phyloP scores from a whole-genome alignment of 257 asterid genomes.

The Mitragyna speciosa region DNA sequence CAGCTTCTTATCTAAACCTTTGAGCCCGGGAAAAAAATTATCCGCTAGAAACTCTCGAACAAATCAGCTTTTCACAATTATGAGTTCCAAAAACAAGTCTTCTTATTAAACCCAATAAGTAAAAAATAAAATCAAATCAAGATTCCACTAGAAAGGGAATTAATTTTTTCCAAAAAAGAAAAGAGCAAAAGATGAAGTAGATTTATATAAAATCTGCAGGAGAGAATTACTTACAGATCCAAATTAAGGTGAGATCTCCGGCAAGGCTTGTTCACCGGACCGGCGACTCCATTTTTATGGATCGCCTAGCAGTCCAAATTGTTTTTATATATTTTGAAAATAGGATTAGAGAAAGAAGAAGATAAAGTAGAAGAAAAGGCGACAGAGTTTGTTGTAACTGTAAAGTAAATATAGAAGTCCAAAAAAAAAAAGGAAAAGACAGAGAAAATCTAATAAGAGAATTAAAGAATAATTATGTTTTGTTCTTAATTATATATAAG shows the following conservation, averaged over 20 bases:
- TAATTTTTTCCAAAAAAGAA: not conserved
- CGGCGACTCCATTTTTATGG: conserved; percentile 20
- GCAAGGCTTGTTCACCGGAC: conserved; percentile 34
- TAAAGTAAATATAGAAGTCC: too few relatives aligned
- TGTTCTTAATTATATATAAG: too few relatives aligned
- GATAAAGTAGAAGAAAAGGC: not conserved
- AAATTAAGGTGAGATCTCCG: conserved; percentile 23
- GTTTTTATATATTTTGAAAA: not conserved
- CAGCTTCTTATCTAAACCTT: not conserved
- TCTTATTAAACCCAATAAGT: too few relatives aligned
- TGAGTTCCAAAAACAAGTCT: not conserved
- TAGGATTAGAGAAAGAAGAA: not conserved
- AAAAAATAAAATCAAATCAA: too few relatives aligned
- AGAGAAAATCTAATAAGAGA: too few relatives aligned
- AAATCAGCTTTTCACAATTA: not conserved
- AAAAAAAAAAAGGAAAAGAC: too few relatives aligned
- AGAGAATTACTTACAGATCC: conserved; percentile 32
- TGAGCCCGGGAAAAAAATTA: not conserved
- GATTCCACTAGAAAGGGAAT: not conserved
- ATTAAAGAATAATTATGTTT: too few relatives aligned
- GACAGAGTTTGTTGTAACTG: conserved; percentile 2
- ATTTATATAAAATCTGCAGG: not conserved
- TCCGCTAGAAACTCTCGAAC: not conserved
- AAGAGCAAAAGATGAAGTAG: not conserved
- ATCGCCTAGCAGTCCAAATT: conserved; percentile 5